A percentile compares a stretch with the other conserved stretches of the same genome.
These are phyloP conservation scores for Solanum appendiculatum DNA, from an alignment of 257 asterid species.

Conservation along the genomic window DNA sequence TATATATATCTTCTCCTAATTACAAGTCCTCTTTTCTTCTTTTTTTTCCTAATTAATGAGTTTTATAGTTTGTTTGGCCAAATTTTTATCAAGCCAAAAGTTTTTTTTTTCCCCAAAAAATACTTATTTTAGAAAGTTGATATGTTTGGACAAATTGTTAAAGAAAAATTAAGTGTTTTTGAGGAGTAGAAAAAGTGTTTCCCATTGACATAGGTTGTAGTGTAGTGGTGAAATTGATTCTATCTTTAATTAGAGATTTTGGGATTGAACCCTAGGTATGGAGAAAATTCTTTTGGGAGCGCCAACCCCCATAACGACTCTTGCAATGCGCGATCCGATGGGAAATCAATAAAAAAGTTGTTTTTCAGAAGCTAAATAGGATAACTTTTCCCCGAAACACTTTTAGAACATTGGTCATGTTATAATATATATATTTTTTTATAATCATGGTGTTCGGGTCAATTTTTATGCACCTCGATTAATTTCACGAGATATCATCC, in stretches of 20 bases:
- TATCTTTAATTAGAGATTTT: accelerated
- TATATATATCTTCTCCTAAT: not conserved
- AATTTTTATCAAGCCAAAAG: not conserved
- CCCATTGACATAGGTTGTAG: accelerated
- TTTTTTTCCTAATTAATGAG: not conserved
- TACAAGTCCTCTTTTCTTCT: not conserved
- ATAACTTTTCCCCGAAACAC: no score
- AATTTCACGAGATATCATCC: not conserved
- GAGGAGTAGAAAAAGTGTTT: no score
- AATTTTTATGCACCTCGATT: accelerated
- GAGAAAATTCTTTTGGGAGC: accelerated
- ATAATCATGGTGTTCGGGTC: no score
- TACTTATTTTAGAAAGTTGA: not conserved
- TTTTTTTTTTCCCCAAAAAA: accelerated
- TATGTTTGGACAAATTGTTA: not conserved
- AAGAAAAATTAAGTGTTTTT: not conserved
- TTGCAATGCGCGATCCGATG: no score
- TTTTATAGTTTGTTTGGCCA: not conserved
- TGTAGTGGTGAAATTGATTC: accelerated
- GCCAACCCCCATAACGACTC: accelerated
- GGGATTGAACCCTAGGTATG: no score
- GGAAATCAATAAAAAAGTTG: not conserved
- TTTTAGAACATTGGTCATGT: no score
- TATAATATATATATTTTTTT: no score
- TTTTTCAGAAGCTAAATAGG: not conserved